Percentiles rank a stretch among this genome's conserved stretches.
phyloP scores from a whole-genome alignment of 2,329 filamentous ascomycete species.

The Cordyceps militaris region DNA sequence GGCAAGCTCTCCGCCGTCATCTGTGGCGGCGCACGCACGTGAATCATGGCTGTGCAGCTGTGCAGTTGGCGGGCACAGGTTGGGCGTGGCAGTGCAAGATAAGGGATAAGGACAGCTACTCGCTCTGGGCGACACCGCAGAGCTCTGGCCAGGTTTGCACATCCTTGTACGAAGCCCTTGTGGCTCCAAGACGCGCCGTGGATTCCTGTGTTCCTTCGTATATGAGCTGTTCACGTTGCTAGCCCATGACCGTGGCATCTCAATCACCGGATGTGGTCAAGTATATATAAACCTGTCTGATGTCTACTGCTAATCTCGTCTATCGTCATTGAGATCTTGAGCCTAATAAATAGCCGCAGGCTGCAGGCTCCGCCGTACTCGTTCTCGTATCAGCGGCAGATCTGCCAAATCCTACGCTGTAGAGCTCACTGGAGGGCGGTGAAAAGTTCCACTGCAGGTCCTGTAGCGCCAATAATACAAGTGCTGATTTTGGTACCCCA shows the following conservation, averaged over 20 bases:
- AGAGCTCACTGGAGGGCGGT: no score
- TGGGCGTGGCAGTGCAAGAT: not conserved
- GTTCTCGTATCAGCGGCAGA: not conserved
- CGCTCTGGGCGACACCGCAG: no score
- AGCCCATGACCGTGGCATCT: no score
- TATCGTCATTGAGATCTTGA: not conserved
- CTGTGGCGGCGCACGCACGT: slow-evolving; percentile 8
- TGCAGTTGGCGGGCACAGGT: not conserved
- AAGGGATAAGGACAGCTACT: no score
- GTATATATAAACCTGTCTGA: not conserved
- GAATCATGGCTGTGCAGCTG: slow-evolving; percentile 6
- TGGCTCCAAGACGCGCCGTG: no score
- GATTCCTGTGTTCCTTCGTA: no score
- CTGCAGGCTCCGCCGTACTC: not conserved
- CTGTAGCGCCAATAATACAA: not conserved
- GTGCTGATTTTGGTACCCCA: not conserved
- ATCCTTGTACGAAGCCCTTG: no score
- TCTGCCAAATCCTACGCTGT: no score
- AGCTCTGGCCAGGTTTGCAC: no score
- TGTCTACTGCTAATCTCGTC: not conserved
- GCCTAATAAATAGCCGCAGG: not conserved
- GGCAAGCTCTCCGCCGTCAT: not conserved
- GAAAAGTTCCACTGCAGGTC: not conserved
- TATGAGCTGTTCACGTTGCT: no score
- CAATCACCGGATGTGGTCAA: not conserved